A percentile compares a stretch with the other conserved stretches of the same genome.
Evolutionary conservation across 352 stramenopile genomes (phyloP).

Genomic region (Elongisporangium prolatum): DNA sequence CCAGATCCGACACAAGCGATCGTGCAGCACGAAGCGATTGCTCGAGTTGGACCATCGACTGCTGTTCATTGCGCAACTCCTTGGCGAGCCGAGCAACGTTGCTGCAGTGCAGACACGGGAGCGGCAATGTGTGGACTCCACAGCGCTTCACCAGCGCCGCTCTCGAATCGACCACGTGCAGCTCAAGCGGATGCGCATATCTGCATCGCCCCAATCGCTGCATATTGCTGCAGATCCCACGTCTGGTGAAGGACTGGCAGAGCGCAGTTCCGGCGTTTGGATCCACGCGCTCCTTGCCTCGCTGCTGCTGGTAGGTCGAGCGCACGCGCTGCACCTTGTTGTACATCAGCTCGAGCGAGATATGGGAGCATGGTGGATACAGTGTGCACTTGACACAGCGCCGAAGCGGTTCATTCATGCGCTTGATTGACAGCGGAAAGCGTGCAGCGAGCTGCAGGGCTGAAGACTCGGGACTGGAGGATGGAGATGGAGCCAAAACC

Average conservation of each 20-base stretch:
- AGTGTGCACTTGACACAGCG: conserved; percentile 66
- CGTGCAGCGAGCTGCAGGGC: conserved; percentile 12
- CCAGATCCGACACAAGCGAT: conserved; percentile 37
- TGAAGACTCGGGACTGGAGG: not conserved
- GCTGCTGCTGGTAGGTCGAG: conserved; percentile 25
- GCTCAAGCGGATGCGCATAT: conserved; percentile 43
- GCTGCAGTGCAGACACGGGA: conserved; percentile 55
- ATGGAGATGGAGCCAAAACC: conserved; percentile 1
- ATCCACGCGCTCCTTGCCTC: not conserved
- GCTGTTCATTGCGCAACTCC: conserved; percentile 13
- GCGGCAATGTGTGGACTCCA: conserved; percentile 38
- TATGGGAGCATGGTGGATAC: conserved; percentile 50
- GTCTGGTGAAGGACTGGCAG: conserved; percentile 42
- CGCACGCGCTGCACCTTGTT: conserved; percentile 38
- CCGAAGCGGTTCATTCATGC: conserved; percentile 51
- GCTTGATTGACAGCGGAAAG: conserved; percentile 53
- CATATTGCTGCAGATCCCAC: conserved; percentile 55
- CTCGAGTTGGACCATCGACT: conserved; percentile 17
- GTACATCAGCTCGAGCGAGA: conserved; percentile 40
- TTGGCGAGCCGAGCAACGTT: conserved; percentile 26
- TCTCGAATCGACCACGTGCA: conserved; percentile 56
- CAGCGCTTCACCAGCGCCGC: conserved; percentile 33
- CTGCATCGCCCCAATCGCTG: conserved; percentile 55
- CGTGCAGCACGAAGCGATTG: conserved; percentile 23
- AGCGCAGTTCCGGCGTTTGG: conserved; percentile 22